These are phyloP conservation scores for Ligustrum vulgare DNA, from an alignment of 257 asterid species.

Conservation along the genomic window DNA sequence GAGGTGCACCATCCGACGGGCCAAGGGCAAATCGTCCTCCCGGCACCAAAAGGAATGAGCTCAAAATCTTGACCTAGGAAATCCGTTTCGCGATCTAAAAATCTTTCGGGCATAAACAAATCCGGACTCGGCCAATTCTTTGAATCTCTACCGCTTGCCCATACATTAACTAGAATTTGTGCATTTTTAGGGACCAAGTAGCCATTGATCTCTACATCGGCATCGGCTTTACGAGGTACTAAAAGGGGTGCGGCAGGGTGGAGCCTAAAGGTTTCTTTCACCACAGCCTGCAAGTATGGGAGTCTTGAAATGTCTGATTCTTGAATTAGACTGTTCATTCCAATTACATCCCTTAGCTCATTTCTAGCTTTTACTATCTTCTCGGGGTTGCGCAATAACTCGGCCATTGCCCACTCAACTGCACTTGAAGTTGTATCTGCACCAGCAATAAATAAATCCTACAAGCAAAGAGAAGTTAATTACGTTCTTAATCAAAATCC, in stretches of 20 bases:
- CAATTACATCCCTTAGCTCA: background rate
- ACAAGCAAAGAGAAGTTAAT: background rate
- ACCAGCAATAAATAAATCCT: slow-evolving; percentile 14
- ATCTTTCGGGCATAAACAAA: slow-evolving; percentile 19
- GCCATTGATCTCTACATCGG: background rate
- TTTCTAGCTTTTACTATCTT: background rate
- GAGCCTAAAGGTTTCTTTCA: slow-evolving; percentile 20
- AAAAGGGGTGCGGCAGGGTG: background rate
- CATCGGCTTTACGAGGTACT: slow-evolving; percentile 9
- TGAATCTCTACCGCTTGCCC: slow-evolving; percentile 23
- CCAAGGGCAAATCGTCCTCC: slow-evolving; percentile 18
- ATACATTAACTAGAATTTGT: slow-evolving; percentile 1
- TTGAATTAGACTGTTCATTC: background rate
- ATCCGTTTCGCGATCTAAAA: slow-evolving; percentile 3
- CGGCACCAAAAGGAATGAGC: slow-evolving; percentile 15
- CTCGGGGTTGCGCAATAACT: background rate
- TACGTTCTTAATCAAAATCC: no score
- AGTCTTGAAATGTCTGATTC: background rate
- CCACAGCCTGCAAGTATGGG: slow-evolving; percentile 4
- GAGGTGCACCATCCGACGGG: slow-evolving; percentile 10
- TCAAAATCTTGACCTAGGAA: slow-evolving; percentile 13
- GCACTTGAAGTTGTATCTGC: slow-evolving; percentile 2
- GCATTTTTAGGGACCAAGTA: slow-evolving; percentile 1
- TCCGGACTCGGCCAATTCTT: slow-evolving; percentile 9
- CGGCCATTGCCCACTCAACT: slow-evolving; percentile 17